Evolutionary conservation across 345 rosid species (phyloP).

Genomic region (Eucalyptus erythrocorys): DNA sequence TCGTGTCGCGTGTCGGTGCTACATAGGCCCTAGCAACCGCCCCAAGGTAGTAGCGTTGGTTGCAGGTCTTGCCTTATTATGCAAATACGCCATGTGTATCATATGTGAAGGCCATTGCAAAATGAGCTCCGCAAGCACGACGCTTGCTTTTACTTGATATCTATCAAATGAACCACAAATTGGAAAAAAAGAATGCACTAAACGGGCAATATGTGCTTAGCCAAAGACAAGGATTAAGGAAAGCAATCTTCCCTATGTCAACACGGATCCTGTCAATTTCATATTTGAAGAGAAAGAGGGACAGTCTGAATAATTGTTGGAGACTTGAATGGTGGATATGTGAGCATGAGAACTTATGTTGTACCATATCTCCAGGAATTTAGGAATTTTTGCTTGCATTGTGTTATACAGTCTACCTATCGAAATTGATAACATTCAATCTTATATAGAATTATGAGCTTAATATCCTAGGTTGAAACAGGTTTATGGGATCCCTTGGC

Average conservation of each 20-base stretch:
- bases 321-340: fast-evolving
- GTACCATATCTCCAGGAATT: too few species aligned
- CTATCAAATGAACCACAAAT: background rate
- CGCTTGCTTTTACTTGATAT: too few species aligned
- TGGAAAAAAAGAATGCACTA: background rate
- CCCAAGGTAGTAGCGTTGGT: background rate
- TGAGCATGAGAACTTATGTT: background rate
- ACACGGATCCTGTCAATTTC: too few species aligned
- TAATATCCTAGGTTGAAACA: background rate
- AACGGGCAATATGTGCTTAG: too few species aligned
- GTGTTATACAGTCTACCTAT: background rate
- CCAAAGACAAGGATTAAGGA: too few species aligned
- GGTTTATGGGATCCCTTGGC: background rate
- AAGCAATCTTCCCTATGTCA: too few species aligned
- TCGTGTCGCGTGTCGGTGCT: too few species aligned
- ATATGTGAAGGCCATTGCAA: background rate
- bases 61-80: background rate
- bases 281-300: fast-evolving
- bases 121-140: background rate
- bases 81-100: background rate
- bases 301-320: too few species aligned
- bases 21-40: background rate
- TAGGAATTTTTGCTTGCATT: background rate
- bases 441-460: too few species aligned
- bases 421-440: fast-evolving